Base-by-base conservation (phyloP, 805 yeast species). In the Ogataea saltuana region DNA sequence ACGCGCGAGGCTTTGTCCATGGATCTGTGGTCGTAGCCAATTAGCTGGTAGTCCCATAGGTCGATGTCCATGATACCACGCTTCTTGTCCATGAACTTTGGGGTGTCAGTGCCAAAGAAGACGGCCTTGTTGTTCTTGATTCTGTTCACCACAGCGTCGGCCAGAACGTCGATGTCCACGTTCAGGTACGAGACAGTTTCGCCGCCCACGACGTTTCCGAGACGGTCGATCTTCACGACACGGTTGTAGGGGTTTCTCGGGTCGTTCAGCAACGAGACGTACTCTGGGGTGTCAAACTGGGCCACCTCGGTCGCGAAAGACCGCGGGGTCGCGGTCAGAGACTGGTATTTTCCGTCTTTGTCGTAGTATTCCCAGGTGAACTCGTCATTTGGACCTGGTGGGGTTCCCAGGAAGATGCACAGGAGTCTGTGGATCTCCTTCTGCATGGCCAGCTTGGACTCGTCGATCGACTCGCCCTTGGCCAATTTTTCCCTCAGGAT, bases 51-150 rank as follows among this genome's bases (percentile, higher is more conserved):
- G 55, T 84, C 82, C 78, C 81, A 88, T 16, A 84, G 73, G 30
- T 76, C 74, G 16, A 78, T 65, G 59, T 87, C 95, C 76, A 88
- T 82, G 36, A 86, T 64, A 42, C 96, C 96, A 6, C 79, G 61
- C 19, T 61, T 63, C 44, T 72, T 72, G 61, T 82, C 78, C 75
- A 74, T 76, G 65, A 72, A 88, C 61, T 84, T 82, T 18, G 91
- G 93, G n/a, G 90, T 87, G 63, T 88, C 95, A 13, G 90, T 82
- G 10, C 96, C 96, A 59, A 88, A 88, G 70, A 88, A 88, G 6
- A 88, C 87, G 0, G 95, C 84, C 68, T 84, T 84, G 65, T 85
- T 81, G 48, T 70, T 72, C 66, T 83, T 75, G 58, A 88, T 75
- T 66, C 88, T 78, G 55, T 77, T 74, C 28, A 86, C 78, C 21